These are phyloP conservation scores for Tetratostichococcus sp. DNA, from an alignment of 139 green algal genomes.

Conservation along the genomic window DNA sequence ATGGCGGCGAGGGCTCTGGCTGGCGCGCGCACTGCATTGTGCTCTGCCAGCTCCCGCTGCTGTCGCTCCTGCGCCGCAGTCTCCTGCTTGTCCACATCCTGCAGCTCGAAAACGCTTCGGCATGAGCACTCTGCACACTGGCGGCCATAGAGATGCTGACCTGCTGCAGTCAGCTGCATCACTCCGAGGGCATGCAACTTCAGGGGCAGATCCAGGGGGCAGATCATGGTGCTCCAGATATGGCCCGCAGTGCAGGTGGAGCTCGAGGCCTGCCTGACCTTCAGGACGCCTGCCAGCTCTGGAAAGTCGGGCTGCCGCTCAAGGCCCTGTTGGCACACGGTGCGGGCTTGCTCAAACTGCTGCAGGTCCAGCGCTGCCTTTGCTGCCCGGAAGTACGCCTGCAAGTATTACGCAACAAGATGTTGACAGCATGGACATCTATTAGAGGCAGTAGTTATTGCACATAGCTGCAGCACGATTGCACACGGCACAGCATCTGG, in stretches of 20 bases:
- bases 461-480: too few species aligned
- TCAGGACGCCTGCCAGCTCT: conserved; percentile 50
- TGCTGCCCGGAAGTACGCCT: conserved; percentile 66
- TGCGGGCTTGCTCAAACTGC: conserved; percentile 39
- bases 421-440: too few species aligned
- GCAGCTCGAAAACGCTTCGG: background rate
- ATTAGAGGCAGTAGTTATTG: too few species aligned
- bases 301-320: conserved; percentile 43
- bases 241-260: too few species aligned
- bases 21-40: conserved; percentile 13
- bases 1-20: conserved; percentile 33
- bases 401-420: background rate
- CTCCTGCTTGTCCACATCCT: background rate
- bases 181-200: too few species aligned
- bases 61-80: background rate
- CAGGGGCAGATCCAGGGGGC: too few species aligned
- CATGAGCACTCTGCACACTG: background rate
- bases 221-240: too few species aligned
- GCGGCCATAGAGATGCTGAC: too few species aligned
- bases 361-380: conserved; percentile 62
- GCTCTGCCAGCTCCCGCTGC: background rate
- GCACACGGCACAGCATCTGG: too few species aligned
- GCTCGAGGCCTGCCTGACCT: too few species aligned
- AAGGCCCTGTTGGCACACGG: conserved; percentile 51
- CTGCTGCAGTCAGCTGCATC: too few species aligned